These are phyloP conservation scores for Candida berthetii DNA, from an alignment of 805 yeast species.

Conservation along the genomic window DNA sequence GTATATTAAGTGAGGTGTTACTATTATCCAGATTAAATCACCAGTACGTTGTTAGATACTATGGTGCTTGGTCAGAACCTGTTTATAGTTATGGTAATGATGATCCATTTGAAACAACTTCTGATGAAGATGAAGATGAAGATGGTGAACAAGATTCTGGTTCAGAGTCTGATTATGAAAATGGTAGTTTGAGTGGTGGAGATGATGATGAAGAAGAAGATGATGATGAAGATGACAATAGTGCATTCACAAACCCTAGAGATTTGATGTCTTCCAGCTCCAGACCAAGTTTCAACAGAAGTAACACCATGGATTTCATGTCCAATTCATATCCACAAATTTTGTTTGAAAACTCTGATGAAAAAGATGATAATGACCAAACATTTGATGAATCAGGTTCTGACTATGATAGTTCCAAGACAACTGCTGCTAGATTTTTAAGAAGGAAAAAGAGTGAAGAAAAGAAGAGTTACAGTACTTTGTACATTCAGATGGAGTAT, in stretches of 20 bases:
- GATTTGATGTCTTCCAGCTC: conserved; percentile 3
- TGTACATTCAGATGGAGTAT: conserved; percentile 97
- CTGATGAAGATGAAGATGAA: conserved; percentile 20
- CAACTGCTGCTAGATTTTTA: conserved; percentile 5
- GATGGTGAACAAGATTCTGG: conserved; percentile 4
- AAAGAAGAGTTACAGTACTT: conserved; percentile 47
- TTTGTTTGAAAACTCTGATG: conserved; percentile 39
- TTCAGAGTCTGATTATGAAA: conserved; percentile 11
- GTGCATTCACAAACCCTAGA: conserved; percentile 4
- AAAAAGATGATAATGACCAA: conserved; percentile 14
- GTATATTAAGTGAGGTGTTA: conserved; percentile 86
- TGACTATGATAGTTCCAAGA: conserved; percentile 14
- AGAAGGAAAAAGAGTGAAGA: conserved; percentile 3
- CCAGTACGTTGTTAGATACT: conserved; percentile 93
- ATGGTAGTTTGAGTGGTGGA: neutral
- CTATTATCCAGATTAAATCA: conserved; percentile 87
- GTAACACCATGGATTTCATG: conserved; percentile 55
- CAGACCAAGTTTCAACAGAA: conserved; percentile 22
- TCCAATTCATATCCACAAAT: conserved; percentile 57
- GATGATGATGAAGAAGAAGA: conserved; percentile 9
- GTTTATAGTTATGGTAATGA: conserved; percentile 16
- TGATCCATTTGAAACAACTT: conserved; percentile 27
- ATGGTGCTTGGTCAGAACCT: conserved; percentile 76
- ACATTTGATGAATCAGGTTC: conserved; percentile 19
- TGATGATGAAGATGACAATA: conserved; percentile 6